These are phyloP conservation scores for Polysphondylium violaceum DNA, from an alignment of 78 protist genomes.

Conservation along the genomic window DNA sequence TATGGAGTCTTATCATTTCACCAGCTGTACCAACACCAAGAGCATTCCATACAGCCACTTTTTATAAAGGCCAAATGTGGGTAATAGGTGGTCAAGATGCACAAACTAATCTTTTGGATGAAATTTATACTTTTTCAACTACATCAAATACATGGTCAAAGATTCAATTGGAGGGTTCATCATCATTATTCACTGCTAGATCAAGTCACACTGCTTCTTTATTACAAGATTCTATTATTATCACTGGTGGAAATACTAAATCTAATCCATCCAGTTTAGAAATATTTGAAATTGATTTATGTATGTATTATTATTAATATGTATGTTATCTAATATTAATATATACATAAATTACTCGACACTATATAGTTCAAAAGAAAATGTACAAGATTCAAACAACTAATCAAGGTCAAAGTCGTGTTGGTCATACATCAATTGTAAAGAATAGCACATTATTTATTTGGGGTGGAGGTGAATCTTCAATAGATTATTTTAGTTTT, in stretches of 20 bases:
- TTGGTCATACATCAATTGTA: conserved; percentile 26
- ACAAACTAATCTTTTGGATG: not conserved
- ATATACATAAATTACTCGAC: not conserved
- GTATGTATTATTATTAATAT: not conserved
- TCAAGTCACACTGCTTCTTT: conserved; percentile 56
- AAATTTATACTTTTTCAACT: conserved; percentile 18
- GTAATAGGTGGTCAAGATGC: conserved; percentile 66
- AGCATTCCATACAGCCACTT: conserved; percentile 47
- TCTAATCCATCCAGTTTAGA: not conserved
- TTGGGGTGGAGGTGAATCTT: conserved; percentile 48
- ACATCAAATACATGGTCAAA: conserved; percentile 48
- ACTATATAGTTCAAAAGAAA: conserved; percentile 33
- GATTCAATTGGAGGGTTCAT: not conserved
- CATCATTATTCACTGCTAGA: conserved; percentile 31
- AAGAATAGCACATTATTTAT: conserved; percentile 6
- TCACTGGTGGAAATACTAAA: conserved; percentile 57
- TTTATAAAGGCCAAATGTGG: conserved; percentile 59
- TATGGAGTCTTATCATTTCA: conserved; percentile 12
- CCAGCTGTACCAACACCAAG: conserved; percentile 43
- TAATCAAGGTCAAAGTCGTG: conserved; percentile 25
- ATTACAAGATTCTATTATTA: conserved; percentile 49
- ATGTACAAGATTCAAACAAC: conserved; percentile 36
- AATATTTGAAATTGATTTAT: conserved; percentile 61
- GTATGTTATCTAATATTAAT: no score
- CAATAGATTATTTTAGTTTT: conserved; percentile 62